Conservation (phyloP, 441 rosid species). For the Populus hybrid region DNA sequence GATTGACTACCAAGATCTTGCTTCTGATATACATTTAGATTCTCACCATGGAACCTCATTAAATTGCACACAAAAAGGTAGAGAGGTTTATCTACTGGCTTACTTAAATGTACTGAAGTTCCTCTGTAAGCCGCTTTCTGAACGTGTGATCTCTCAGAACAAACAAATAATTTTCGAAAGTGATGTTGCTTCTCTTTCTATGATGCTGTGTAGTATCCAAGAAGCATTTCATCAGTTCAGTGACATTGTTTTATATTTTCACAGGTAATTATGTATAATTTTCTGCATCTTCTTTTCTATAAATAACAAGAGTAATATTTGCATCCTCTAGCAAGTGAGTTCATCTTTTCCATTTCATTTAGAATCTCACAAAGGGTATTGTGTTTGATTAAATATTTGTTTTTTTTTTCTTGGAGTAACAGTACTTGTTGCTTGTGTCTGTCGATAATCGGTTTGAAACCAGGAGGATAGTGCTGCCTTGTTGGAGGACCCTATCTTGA, state of each 20-base stretch:
- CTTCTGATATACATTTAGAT: conserved; percentile 14
- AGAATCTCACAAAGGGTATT: not conserved
- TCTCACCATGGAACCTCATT: conserved; percentile 17
- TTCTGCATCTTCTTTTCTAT: conserved; percentile 10
- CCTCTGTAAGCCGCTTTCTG: conserved; percentile 82
- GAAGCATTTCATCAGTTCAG: conserved; percentile 58
- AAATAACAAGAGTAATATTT: conserved; percentile 2
- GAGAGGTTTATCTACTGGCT: conserved; percentile 35
- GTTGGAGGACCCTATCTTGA: not conserved
- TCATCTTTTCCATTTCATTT: not conserved
- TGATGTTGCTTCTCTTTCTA: conserved; percentile 35
- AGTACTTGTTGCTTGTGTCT: not conserved
- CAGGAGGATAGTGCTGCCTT: not conserved
- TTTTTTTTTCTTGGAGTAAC: conserved; percentile 8
- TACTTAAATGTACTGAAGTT: conserved; percentile 64
- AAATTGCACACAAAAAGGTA: conserved; percentile 29
- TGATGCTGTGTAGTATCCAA: conserved; percentile 45
- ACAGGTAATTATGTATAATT: conserved; percentile 38
- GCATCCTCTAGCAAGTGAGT: conserved; percentile 8
- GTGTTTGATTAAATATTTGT: not conserved
- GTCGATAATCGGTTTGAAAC: not conserved
- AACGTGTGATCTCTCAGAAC: conserved; percentile 56
- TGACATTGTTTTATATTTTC: conserved; percentile 40
- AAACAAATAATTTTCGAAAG: conserved; percentile 48
- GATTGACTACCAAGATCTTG: conserved; percentile 21